Percentiles rank a stretch among this genome's conserved stretches.
Conservation (phyloP, 176 grass and related monocot species). For the Rhipidocladum racemiflorum region DNA sequence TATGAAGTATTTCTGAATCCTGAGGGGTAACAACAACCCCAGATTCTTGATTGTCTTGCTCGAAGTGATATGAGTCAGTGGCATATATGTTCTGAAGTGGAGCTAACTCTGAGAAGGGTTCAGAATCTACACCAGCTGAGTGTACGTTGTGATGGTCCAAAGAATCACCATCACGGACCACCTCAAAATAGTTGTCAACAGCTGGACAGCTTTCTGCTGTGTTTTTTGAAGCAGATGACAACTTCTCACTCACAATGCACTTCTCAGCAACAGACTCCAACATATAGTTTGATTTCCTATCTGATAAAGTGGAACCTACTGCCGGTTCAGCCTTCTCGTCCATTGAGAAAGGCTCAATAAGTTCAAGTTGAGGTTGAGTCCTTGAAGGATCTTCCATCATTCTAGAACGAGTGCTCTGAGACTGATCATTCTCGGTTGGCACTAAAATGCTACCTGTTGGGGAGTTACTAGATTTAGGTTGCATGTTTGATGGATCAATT, state of each 20-base stretch:
- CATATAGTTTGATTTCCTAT: slow-evolving; percentile 18
- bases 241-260: slow-evolving; percentile 27
- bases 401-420: slow-evolving; percentile 23
- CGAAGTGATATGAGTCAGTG: slow-evolving; percentile 38
- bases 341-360: slow-evolving; percentile 28
- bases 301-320: slow-evolving; percentile 25
- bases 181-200: slow-evolving; percentile 47
- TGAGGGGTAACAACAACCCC: neutral
- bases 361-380: slow-evolving; percentile 21
- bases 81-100: slow-evolving; percentile 37
- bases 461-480: slow-evolving; percentile 16
- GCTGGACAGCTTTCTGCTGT: slow-evolving; percentile 39
- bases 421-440: slow-evolving; percentile 26
- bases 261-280: slow-evolving; percentile 36
- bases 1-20: slow-evolving; percentile 22
- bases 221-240: slow-evolving; percentile 38
- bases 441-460: slow-evolving; percentile 18
- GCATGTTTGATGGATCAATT: slow-evolving; percentile 33
- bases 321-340: slow-evolving; percentile 35
- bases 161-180: slow-evolving; percentile 35
- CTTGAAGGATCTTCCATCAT: slow-evolving; percentile 19
- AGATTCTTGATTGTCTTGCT: slow-evolving; percentile 37
- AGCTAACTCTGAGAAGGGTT: slow-evolving; percentile 44
- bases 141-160: slow-evolving; percentile 39
- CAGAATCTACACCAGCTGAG: slow-evolving; percentile 28